Conservation (phyloP, 2,329 filamentous ascomycete species). For the Microdochium nivale region DNA sequence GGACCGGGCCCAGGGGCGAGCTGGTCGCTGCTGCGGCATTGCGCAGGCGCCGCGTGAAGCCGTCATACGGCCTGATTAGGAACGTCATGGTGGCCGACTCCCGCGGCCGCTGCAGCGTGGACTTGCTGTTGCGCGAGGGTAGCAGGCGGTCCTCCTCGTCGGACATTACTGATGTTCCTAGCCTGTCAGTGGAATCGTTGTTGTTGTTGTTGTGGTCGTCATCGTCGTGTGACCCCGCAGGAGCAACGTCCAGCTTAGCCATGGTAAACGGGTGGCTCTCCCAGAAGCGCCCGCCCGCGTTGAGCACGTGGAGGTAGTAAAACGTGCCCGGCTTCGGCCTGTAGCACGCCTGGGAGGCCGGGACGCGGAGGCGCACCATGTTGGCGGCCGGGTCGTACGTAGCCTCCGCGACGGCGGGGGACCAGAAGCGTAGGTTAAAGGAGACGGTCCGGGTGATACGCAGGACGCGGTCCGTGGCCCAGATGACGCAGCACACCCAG, state of each 20-base stretch:
- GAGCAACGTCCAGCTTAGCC: slow-evolving; percentile 16
- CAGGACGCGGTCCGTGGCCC: slow-evolving; percentile 38
- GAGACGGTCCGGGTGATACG: slow-evolving; percentile 31
- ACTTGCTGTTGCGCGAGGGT: neutral
- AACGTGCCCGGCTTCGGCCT: slow-evolving; percentile 29
- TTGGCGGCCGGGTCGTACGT: slow-evolving; percentile 28
- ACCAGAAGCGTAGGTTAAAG: slow-evolving; percentile 30
- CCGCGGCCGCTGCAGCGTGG: neutral
- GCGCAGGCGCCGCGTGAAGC: slow-evolving; percentile 30
- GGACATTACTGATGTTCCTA: neutral
- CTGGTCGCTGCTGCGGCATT: slow-evolving; percentile 14
- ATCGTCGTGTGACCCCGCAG: too few relatives aligned
- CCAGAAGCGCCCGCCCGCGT: slow-evolving; percentile 26
- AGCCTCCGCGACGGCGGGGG: slow-evolving; percentile 19
- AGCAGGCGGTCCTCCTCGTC: slow-evolving; percentile 25
- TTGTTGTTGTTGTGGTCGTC: too few relatives aligned
- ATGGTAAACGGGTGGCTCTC: slow-evolving; percentile 43
- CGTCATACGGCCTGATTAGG: slow-evolving; percentile 35
- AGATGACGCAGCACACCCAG: slow-evolving; percentile 39
- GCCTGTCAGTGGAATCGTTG: too few relatives aligned
- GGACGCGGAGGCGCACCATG: slow-evolving; percentile 31
- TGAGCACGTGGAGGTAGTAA: slow-evolving; percentile 35
- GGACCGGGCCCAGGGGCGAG: slow-evolving; percentile 9
- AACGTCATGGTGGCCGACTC: slow-evolving; percentile 23
- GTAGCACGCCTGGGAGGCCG: slow-evolving; percentile 23